A percentile compares a stretch with the other conserved stretches of the same genome.
Conservation (phyloP, 345 rosid genomes). For the Gossypium turneri region DNA sequence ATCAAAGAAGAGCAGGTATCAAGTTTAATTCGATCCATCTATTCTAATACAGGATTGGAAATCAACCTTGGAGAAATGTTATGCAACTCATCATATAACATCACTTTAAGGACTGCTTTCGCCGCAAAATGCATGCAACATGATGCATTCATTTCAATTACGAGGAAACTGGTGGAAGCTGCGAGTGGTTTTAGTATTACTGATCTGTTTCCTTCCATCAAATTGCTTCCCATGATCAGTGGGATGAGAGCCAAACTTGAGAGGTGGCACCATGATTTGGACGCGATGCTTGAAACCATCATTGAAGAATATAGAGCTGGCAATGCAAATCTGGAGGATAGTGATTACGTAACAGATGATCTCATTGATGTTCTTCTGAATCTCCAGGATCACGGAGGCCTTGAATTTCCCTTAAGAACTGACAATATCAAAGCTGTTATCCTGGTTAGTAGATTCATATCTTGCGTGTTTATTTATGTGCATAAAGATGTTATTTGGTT, state of each 20-base stretch:
- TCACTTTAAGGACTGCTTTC: too few species aligned
- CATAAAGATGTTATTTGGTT: too few species aligned
- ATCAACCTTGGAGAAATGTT: too few species aligned
- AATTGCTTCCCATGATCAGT: background rate
- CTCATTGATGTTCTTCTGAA: background rate
- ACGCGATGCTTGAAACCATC: background rate
- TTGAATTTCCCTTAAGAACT: background rate
- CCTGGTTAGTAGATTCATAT: background rate
- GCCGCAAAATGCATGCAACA: background rate
- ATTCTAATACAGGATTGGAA: background rate
- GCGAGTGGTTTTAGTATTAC: background rate
- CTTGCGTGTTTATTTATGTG: too few species aligned
- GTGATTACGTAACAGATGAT: background rate
- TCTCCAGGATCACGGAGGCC: background rate
- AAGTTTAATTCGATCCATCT: too few species aligned
- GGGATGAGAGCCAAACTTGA: background rate
- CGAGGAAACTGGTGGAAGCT: background rate
- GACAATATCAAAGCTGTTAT: background rate
- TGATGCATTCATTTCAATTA: background rate
- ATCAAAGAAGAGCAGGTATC: too few species aligned
- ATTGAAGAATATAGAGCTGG: slow-evolving; percentile 12
- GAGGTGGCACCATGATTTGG: background rate
- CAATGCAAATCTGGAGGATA: background rate
- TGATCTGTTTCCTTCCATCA: background rate
- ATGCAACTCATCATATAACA: too few species aligned